These are phyloP conservation scores for Rubia peregrina DNA, from an alignment of 305 asterid genomes.

Conservation along the genomic window DNA sequence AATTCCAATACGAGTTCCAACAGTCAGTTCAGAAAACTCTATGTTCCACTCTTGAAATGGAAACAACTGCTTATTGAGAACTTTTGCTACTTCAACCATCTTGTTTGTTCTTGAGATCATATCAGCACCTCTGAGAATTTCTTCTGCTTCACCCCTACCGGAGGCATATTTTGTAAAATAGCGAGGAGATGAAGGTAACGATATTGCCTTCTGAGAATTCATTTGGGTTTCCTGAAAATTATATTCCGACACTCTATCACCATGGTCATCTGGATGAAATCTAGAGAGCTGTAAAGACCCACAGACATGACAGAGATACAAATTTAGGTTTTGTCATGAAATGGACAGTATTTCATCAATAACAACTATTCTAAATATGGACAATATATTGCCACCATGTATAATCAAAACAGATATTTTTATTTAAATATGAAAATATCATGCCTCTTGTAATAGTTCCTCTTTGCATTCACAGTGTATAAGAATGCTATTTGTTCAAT, in stretches of 20 bases:
- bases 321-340: neutral
- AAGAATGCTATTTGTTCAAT: neutral
- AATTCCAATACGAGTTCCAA: conserved; percentile 83
- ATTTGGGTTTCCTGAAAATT: conserved; percentile 42
- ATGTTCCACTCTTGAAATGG: conserved; percentile 85
- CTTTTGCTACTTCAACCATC: conserved; percentile 70
- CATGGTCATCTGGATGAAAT: conserved; percentile 50
- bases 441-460: neutral
- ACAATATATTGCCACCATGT: neutral
- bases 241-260: conserved; percentile 39
- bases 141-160: conserved; percentile 37
- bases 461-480: neutral
- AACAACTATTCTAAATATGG: neutral
- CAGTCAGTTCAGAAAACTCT: conserved; percentile 68
- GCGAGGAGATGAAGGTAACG: conserved; percentile 79
- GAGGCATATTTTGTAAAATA: conserved; percentile 35
- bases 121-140: conserved; percentile 39
- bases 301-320: conserved; percentile 1
- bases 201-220: conserved; percentile 56
- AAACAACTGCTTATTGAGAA: conserved; percentile 66
- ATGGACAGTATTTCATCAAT: neutral
- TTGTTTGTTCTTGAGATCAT: conserved; percentile 51
- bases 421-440: neutral
- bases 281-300: conserved; percentile 47
- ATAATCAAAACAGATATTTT: neutral